Conservation (phyloP, 2,329 filamentous ascomycete genomes). For the Beauveria caledonica region DNA sequence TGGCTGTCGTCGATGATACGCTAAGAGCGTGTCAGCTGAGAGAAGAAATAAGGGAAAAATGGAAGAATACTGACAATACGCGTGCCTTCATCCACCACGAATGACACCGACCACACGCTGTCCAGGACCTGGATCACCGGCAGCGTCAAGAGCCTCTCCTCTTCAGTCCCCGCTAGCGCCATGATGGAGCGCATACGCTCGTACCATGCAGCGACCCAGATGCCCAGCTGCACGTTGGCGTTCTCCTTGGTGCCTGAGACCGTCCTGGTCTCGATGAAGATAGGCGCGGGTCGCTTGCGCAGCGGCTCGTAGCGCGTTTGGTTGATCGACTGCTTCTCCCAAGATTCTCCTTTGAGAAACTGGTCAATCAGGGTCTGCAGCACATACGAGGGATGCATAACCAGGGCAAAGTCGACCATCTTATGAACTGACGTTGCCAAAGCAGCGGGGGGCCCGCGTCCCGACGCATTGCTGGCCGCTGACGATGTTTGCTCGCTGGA, state of each 20-base stretch:
- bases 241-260: conserved; percentile 1
- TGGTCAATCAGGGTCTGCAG: conserved; percentile 4
- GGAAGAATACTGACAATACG: conserved; percentile 8
- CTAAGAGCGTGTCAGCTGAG: background rate
- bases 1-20: conserved; percentile 8
- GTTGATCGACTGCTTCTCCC: conserved; percentile 5
- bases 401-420: conserved; percentile 13
- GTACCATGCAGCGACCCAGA: conserved; percentile 13
- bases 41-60: background rate
- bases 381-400: background rate
- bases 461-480: background rate
- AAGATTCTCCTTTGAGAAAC: background rate
- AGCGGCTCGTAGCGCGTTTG: conserved; percentile 9
- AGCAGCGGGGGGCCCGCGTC: background rate
- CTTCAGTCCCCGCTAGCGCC: background rate
- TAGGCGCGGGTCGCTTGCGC: conserved; percentile 2
- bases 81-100: conserved; percentile 5
- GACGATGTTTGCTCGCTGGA: background rate
- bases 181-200: conserved; percentile 12
- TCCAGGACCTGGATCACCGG: conserved; percentile 10
- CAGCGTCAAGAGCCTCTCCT: conserved; percentile 7
- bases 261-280: conserved; percentile 13
- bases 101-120: conserved; percentile 7
- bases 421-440: conserved; percentile 8
- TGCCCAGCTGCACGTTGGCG: conserved; percentile 9